phyloP scores from a whole-genome alignment of 306 rosid genomes.

The Rubus parviflorus region DNA sequence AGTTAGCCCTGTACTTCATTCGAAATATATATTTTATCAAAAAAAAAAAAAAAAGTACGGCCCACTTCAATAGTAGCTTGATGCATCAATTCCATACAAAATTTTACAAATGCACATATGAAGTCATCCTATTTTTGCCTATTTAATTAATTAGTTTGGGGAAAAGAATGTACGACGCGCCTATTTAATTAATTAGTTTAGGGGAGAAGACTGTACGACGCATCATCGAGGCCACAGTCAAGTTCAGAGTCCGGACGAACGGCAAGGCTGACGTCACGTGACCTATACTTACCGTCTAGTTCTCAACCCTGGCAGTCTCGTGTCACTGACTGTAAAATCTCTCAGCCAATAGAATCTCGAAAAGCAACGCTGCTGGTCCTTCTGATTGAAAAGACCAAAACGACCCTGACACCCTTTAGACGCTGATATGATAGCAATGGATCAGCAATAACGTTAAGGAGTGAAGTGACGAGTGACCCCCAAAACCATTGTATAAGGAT shows the following conservation, averaged over 20 bases:
- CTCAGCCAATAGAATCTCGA: slow-evolving; percentile 6
- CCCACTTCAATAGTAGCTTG: too few relatives aligned
- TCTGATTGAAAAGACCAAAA: slow-evolving; percentile 49
- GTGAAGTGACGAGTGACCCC: slow-evolving; percentile 15
- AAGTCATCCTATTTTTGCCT: too few relatives aligned
- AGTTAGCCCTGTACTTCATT: too few relatives aligned
- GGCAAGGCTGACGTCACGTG: slow-evolving; percentile 44
- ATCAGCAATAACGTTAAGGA: slow-evolving; percentile 25
- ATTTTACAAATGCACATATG: too few relatives aligned
- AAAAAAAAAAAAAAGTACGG: too few relatives aligned
- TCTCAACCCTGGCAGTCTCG: slow-evolving; percentile 21
- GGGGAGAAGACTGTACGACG: not conserved
- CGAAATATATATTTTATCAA: too few relatives aligned
- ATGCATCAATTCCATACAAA: too few relatives aligned
- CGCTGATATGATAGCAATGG: slow-evolving; percentile 19
- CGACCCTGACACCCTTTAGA: slow-evolving; percentile 38
- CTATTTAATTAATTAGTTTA: too few relatives aligned
- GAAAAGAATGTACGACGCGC: not conserved
- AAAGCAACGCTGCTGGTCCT: not conserved
- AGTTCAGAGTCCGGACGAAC: not conserved
- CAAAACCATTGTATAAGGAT: slow-evolving; percentile 28
- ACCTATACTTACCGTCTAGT: slow-evolving; percentile 24
- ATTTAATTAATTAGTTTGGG: too few relatives aligned
- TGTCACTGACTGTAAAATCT: slow-evolving; percentile 11
- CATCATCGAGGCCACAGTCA: slow-evolving; percentile 11